Conservation (phyloP, 2,329 filamentous ascomycete genomes). For the Thielaviopsis punctulata region DNA sequence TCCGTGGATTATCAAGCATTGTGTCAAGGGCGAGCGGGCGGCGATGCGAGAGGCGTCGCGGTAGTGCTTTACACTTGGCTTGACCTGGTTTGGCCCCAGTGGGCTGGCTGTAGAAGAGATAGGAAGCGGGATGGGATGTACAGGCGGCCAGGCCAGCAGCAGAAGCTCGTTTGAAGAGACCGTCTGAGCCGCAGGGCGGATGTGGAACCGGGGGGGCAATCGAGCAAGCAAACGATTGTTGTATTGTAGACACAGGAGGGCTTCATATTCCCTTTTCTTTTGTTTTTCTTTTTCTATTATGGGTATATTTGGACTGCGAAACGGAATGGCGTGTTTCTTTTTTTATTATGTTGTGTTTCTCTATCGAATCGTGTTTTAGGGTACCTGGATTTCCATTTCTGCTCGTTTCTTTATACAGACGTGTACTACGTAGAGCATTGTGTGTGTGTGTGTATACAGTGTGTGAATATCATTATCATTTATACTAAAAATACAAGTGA, state of each 20-base stretch:
- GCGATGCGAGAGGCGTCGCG: constrained; percentile 31
- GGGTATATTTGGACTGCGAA: neutral
- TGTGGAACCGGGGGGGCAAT: too few relatives aligned
- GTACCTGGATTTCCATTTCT: neutral
- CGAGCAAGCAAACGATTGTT: neutral
- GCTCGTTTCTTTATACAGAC: too few relatives aligned
- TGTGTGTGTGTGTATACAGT: too few relatives aligned
- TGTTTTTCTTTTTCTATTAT: neutral
- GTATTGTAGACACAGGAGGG: neutral
- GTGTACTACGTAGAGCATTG: too few relatives aligned
- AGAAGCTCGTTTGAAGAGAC: too few relatives aligned
- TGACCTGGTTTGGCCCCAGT: too few relatives aligned
- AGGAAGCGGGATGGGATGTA: too few relatives aligned
- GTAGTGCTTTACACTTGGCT: neutral
- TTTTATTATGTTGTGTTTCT: neutral
- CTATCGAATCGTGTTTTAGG: neutral
- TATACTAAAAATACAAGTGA: too few relatives aligned
- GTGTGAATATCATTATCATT: too few relatives aligned
- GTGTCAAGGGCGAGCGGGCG: constrained; percentile 45
- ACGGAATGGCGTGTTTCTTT: neutral
- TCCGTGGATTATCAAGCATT: constrained; percentile 96
- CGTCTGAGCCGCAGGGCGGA: too few relatives aligned
- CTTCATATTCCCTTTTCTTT: neutral
- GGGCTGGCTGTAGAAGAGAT: too few relatives aligned
- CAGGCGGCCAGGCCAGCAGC: neutral